Percentiles rank a stretch among this genome's conserved stretches.
These are phyloP conservation scores for Picocystis salinarum DNA, from an alignment of 139 green algal genomes.

Conservation along the genomic window DNA sequence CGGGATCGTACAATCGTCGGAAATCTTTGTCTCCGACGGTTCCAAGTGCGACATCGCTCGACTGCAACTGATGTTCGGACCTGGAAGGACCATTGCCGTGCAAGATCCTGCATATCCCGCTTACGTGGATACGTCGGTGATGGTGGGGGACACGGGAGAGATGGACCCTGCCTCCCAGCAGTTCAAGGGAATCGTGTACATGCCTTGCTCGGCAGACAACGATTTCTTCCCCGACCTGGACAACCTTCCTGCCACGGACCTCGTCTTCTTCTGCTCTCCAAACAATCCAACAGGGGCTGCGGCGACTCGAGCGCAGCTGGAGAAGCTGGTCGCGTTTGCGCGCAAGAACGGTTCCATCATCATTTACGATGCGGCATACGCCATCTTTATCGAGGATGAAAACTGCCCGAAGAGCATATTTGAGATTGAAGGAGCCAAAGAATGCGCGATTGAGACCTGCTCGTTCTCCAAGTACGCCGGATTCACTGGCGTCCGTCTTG, in stretches of 20 bases:
- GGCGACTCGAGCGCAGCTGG: conserved; percentile 77
- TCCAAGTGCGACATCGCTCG: conserved; percentile 97
- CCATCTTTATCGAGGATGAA: conserved; percentile 81
- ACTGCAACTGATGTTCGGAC: conserved; percentile 76
- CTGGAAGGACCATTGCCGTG: conserved; percentile 15
- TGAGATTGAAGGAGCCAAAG: conserved; percentile 80
- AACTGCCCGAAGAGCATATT: conserved; percentile 90
- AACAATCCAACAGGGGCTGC: conserved; percentile 83
- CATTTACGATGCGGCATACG: conserved; percentile 95
- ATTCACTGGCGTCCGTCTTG: conserved; percentile 92
- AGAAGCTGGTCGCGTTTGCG: conserved; percentile 71
- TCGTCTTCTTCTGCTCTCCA: conserved; percentile 99
- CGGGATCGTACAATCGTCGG: conserved; percentile 33
- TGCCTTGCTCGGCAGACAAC: conserved; percentile 82
- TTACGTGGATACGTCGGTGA: conserved; percentile 97
- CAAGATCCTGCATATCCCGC: conserved; percentile 98
- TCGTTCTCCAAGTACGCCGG: conserved; percentile 93
- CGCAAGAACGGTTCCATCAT: conserved; percentile 67
- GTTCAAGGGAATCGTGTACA: conserved; percentile 86
- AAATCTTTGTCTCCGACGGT: conserved; percentile 95
- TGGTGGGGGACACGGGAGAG: conserved; percentile 83
- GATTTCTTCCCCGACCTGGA: conserved; percentile 92
- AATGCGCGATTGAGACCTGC: conserved; percentile 80
- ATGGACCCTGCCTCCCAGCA: conserved; percentile 44
- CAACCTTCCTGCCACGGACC: conserved; percentile 54